Base-by-base conservation (phyloP, 257 asterid species). In the Jasminum sambac region DNA sequence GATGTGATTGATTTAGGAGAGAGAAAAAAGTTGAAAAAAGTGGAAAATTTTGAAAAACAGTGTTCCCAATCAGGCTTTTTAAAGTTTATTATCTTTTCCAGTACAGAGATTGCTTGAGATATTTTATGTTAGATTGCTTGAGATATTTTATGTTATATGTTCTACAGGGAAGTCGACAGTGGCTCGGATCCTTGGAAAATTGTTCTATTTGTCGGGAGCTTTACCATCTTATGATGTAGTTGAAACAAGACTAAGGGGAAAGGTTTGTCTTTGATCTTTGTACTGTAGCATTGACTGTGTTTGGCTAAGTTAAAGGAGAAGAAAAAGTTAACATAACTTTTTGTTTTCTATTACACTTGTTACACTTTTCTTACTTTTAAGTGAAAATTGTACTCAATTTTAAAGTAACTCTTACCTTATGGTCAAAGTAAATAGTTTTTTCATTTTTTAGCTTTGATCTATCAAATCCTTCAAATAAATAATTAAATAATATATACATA, bases 111-210 rank as follows among this genome's bases (percentile, higher is more conserved):
- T 37, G 9, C 73, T 52, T 72, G 67, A 60, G 60, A 42, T 46
- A 39, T 58, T 37, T 5, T 40, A 8, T 44, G 44, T 12, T 39
- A 37, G 62, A n/a, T 70, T 37, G 9, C 73, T 52, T 72, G 67
- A 60, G 60, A 42, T 46, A 39, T 58, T 37, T 5, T 40, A 8
- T 44, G 44, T 12, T 39, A 8, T 11, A 30, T 25, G 24, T 52
- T 42, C 40, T 17, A 69, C 85, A 81, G 88, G 87, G 55, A 86
- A 86, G 78, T 86, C 88, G 44, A 75, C 55, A 26, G 82, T 86
- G 13, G 88, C 87, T 59, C 70, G 81, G 71, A 73, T 86, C 79
- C 78, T 83, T 38, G 88, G 78, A 39, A 86, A 86, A 76, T 77
- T 83, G 14, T 86, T 83, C 65, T 81, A 77, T 70, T 21, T 86